Percentiles rank a stretch among this genome's conserved stretches.
Conservation (phyloP, 2,329 filamentous ascomycete species). For the Zymoseptoria crescenta region DNA sequence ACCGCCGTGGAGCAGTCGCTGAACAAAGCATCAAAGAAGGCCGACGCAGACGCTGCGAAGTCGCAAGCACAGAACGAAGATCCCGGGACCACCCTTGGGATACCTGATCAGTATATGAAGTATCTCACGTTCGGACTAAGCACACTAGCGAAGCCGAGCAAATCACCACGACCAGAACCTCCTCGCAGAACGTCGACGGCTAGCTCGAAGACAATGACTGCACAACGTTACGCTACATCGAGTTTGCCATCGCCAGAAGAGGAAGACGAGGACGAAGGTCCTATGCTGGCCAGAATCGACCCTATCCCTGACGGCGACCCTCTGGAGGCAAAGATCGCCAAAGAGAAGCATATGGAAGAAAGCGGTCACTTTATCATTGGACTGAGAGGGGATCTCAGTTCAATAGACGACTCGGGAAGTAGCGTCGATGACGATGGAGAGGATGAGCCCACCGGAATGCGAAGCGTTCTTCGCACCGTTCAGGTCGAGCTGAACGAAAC, state of each 20-base stretch:
- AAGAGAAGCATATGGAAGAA: slow-evolving; percentile 37
- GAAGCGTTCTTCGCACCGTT: slow-evolving; percentile 57
- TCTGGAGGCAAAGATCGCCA: slow-evolving; percentile 56
- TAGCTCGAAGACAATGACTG: slow-evolving; percentile 19
- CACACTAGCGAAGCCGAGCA: slow-evolving; percentile 22
- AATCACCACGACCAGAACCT: slow-evolving; percentile 15
- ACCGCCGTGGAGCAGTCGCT: slow-evolving; percentile 37
- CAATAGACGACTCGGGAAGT: slow-evolving; percentile 34
- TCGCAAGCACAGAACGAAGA: slow-evolving; percentile 10
- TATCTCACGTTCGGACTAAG: slow-evolving; percentile 43
- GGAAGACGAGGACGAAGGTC: slow-evolving; percentile 11
- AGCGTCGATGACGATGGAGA: slow-evolving; percentile 21
- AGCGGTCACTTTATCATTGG: slow-evolving; percentile 60
- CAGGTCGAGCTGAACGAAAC: slow-evolving; percentile 46
- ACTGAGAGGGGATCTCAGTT: slow-evolving; percentile 56
- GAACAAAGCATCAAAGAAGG: slow-evolving; percentile 34
- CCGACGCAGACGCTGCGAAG: slow-evolving; percentile 22
- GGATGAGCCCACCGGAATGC: slow-evolving; percentile 30
- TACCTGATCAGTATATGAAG: slow-evolving; percentile 43
- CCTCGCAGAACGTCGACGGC: slow-evolving; percentile 18
- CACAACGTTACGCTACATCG: slow-evolving; percentile 3
- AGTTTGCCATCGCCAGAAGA: slow-evolving; percentile 4
- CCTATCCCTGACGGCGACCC: slow-evolving; percentile 34
- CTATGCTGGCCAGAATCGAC: slow-evolving; percentile 23
- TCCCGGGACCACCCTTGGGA: slow-evolving; percentile 32